Percentiles rank a stretch among this genome's conserved stretches.
These are phyloP conservation scores for Tephrocybe sp. DNA, from an alignment of 768 basidiomycete species.

Conservation along the genomic window DNA sequence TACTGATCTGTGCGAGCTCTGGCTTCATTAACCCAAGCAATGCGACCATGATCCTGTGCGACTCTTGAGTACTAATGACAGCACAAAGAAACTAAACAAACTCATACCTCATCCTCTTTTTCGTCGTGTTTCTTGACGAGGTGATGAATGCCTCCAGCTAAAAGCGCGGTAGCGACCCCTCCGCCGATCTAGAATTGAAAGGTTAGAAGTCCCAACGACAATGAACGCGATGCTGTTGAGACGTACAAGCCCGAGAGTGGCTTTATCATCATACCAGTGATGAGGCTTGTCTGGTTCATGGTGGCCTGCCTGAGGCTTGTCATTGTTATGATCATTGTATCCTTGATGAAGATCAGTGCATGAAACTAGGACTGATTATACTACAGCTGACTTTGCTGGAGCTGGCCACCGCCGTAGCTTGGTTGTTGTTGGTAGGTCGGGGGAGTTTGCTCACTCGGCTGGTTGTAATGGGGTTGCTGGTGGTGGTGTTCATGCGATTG, in stretches of 20 bases:
- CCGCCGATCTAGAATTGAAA: constrained; percentile 54
- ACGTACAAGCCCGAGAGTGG: constrained; percentile 56
- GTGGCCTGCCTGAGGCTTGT: constrained; percentile 12
- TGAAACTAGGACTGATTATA: not conserved
- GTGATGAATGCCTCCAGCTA: constrained; percentile 6
- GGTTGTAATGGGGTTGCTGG: constrained; percentile 26
- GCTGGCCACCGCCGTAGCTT: constrained; percentile 16
- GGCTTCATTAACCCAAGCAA: constrained; percentile 59
- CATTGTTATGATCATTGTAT: not conserved
- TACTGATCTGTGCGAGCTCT: constrained; percentile 51
- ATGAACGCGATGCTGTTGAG: not conserved
- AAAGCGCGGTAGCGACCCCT: constrained; percentile 38
- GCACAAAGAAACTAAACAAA: not conserved
- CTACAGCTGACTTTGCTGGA: constrained; percentile 13
- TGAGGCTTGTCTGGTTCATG: constrained; percentile 48
- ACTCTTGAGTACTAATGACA: not conserved
- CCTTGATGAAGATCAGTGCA: constrained; percentile 7
- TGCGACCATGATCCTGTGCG: constrained; percentile 46
- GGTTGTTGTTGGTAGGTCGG: constrained; percentile 22
- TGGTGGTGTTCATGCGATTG: constrained; percentile 27
- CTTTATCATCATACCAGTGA: constrained; percentile 56
- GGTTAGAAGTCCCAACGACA: constrained; percentile 3
- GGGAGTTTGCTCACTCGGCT: constrained; percentile 27
- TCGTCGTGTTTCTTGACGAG: constrained; percentile 40
- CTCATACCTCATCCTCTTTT: constrained; percentile 60